Evolutionary conservation across 257 asterid species (phyloP).

Genomic region (Nicotiana otophora): DNA sequence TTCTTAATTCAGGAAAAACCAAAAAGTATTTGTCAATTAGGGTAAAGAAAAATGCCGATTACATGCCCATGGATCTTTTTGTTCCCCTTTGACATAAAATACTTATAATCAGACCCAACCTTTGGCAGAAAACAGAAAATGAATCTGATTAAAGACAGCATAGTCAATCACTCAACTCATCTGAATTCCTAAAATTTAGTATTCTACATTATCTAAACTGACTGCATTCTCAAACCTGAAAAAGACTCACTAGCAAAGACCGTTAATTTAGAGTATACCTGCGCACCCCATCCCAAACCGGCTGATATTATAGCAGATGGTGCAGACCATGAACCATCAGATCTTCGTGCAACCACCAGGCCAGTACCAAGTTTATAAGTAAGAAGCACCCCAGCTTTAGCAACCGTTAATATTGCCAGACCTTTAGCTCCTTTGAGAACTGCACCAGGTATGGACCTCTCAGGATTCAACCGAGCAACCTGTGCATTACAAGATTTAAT

Average conservation of each 20-base stretch:
- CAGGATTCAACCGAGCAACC: slow-evolving; percentile 92
- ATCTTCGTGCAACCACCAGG: slow-evolving; percentile 79
- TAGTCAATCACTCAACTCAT: neutral
- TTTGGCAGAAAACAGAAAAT: neutral
- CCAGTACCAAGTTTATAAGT: slow-evolving; percentile 94
- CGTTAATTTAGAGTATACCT: slow-evolving; percentile 40
- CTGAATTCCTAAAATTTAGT: neutral
- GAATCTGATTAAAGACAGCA: neutral
- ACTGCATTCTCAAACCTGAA: neutral
- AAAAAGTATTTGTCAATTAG: neutral
- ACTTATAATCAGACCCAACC: neutral
- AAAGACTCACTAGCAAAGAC: neutral
- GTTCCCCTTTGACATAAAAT: neutral
- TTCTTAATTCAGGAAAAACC: neutral
- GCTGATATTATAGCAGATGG: slow-evolving; percentile 89
- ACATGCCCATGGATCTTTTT: neutral
- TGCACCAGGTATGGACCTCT: slow-evolving; percentile 84
- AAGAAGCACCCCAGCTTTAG: slow-evolving; percentile 79
- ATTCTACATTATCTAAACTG: neutral
- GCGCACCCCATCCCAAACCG: slow-evolving; percentile 99
- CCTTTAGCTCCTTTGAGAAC: slow-evolving; percentile 91
- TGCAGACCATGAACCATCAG: slow-evolving; percentile 99
- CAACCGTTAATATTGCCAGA: slow-evolving; percentile 89
- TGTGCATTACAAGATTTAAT: slow-evolving; percentile 27
- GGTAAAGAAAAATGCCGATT: neutral